These are phyloP conservation scores for Xanthoconium separans DNA, from an alignment of 1,284 basidiomycete genomes.

Conservation along the genomic window DNA sequence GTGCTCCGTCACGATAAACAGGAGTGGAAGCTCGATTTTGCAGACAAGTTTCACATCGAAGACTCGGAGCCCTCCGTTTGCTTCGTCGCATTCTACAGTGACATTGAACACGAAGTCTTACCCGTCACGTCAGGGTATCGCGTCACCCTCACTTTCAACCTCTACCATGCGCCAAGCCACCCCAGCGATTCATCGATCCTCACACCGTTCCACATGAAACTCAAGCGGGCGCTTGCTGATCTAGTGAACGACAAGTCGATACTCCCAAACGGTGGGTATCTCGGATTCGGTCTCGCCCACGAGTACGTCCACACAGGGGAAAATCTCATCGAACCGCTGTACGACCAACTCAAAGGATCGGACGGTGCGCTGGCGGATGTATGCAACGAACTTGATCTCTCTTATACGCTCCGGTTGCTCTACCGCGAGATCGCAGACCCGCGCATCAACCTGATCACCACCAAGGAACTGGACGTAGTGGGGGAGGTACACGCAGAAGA, in stretches of 20 bases:
- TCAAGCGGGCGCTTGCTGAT: conserved; percentile 25
- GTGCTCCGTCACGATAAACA: conserved; percentile 31
- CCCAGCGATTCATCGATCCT: conserved; percentile 1
- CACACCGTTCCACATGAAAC: neutral
- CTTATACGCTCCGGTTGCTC: neutral
- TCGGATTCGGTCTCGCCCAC: conserved; percentile 9
- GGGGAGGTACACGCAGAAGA: too few relatives aligned
- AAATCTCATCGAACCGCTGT: neutral
- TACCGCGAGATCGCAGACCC: neutral
- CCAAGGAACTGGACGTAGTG: conserved; percentile 13
- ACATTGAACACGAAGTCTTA: conserved; percentile 41
- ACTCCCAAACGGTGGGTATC: conserved; percentile 7
- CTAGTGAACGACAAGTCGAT: conserved; percentile 34
- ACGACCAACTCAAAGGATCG: conserved; percentile 19
- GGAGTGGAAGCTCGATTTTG: conserved; percentile 22
- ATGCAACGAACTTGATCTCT: conserved; percentile 1
- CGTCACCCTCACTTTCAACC: conserved; percentile 37
- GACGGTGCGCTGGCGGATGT: conserved; percentile 39
- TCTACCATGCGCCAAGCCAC: conserved; percentile 23
- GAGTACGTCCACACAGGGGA: neutral
- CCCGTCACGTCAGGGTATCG: conserved; percentile 24
- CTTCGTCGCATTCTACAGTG: conserved; percentile 38
- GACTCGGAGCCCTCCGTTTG: conserved; percentile 14
- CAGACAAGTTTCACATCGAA: conserved; percentile 3
- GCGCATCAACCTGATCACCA: conserved; percentile 10